Percentiles rank a stretch among this genome's conserved stretches.
These are phyloP conservation scores for Saccharum hybrid DNA, from an alignment of 202 grass and related monocot species.

Conservation along the genomic window DNA sequence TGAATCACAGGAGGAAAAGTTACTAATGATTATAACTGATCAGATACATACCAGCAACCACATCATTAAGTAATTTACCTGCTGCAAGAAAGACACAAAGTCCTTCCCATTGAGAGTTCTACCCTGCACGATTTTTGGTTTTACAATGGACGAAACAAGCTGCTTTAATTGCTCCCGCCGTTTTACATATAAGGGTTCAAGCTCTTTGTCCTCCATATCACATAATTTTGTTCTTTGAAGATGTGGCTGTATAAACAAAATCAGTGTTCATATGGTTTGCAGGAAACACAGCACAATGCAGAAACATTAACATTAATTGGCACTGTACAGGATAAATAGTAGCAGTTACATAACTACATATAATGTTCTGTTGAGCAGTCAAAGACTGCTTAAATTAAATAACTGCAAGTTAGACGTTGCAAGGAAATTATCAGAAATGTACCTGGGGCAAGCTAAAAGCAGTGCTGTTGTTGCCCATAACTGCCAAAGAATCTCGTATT, in stretches of 20 bases:
- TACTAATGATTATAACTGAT: constrained; percentile 8
- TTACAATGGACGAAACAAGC: constrained; percentile 78
- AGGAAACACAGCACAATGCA: constrained; percentile 2
- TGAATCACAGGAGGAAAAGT: constrained; percentile 49
- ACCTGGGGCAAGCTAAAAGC: constrained; percentile 99
- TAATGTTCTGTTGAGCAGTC: background rate
- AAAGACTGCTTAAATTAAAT: background rate
- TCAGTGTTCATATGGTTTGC: background rate
- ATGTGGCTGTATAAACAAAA: constrained; percentile 80
- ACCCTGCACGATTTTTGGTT: constrained; percentile 88
- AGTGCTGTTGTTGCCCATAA: constrained; percentile 95
- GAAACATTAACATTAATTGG: background rate
- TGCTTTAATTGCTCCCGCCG: constrained; percentile 87
- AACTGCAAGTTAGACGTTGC: background rate
- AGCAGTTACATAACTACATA: background rate
- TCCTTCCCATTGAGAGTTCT: constrained; percentile 88
- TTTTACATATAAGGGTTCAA: constrained; percentile 75
- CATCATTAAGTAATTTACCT: constrained; percentile 57
- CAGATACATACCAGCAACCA: constrained; percentile 10
- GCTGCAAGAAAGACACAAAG: constrained; percentile 86
- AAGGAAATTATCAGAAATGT: constrained; percentile 30
- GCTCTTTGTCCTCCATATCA: constrained; percentile 85
- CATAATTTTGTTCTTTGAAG: constrained; percentile 99
- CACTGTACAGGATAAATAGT: background rate
- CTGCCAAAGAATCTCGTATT: constrained; percentile 91